Base-by-base conservation (phyloP, 1,284 basidiomycete species). In the Pseudozyma sp. region DNA sequence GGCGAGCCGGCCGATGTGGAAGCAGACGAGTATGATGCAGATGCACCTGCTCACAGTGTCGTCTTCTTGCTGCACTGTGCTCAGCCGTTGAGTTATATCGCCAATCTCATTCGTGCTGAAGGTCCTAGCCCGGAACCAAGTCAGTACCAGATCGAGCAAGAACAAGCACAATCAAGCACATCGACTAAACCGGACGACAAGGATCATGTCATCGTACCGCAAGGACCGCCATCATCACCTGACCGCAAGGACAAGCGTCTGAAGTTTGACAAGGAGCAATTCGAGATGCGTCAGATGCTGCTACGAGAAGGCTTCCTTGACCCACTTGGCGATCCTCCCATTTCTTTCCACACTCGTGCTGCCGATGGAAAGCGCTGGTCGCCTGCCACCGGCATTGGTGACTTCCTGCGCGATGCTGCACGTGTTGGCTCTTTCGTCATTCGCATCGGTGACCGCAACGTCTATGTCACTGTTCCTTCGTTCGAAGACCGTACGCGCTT, bases 401-500 rank as follows among this genome's bases (percentile, higher is more conserved):
- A 81, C 58, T 81, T 79, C 25, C 43, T 81, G 36, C 69, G 77
- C 21, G 79, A 81, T 39, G 79, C 79, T 4, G 78, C 78, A 9
- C 68, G 79, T 14, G 71, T 80, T 16, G 79, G 79, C 19, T 72
- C 70, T 1, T 81, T 81, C 38, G 68, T 75, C 36, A 79, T 81
- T 35, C 70, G 72, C 42, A 66, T 79, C 53, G 77, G 72, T 12
- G 70, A 78, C 13, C 67, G 77, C 52, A 70, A 75, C 49, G 61
- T 79, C 54, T 60, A 55, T 16, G 66, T 81, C 42, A 66, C 67
- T 1, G 79, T 81, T 16, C 79, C 79, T n/a, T 76, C 72, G 12
- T 81, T 81, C 39, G 79, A 79, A 42, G 79, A 81, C 45, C 68
- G 79, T 16, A 81, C 78, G 4, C 63, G 76, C 36, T 81, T 76